Evolutionary conservation across 345 rosid species (phyloP).

Genomic region (Pugionium dolabratum): DNA sequence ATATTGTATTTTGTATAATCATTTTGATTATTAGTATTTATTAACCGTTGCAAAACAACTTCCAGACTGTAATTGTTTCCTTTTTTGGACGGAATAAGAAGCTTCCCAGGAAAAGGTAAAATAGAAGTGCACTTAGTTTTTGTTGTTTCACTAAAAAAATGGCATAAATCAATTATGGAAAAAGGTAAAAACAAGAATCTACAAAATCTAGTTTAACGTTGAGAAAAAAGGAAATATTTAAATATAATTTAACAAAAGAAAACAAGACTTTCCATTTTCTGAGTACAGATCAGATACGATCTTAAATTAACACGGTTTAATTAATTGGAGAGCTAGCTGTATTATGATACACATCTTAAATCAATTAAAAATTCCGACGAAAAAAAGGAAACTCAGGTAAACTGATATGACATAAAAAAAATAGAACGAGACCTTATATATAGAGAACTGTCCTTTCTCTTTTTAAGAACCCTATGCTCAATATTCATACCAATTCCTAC

Average conservation of each 20-base stretch:
- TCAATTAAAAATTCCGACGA: slow-evolving; percentile 1
- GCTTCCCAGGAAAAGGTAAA: too few relatives aligned
- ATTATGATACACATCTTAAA: background rate
- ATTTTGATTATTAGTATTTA: background rate
- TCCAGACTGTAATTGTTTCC: background rate
- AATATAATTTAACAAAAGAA: background rate
- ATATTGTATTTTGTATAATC: too few relatives aligned
- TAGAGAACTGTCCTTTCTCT: too few relatives aligned
- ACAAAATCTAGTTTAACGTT: background rate
- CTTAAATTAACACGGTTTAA: background rate
- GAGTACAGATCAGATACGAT: slow-evolving; percentile 22
- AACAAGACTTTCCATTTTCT: background rate
- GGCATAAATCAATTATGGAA: too few relatives aligned
- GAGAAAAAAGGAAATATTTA: too few relatives aligned
- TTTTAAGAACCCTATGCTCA: slow-evolving; percentile 22
- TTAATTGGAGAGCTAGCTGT: slow-evolving; percentile 36
- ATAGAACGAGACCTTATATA: slow-evolving; percentile 6
- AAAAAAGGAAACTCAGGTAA: slow-evolving; percentile 28
- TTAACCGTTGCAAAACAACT: background rate
- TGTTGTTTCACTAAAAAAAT: background rate
- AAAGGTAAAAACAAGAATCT: background rate
- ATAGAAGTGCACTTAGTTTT: background rate
- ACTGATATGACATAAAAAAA: background rate
- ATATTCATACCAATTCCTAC: slow-evolving; percentile 25
- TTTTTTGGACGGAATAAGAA: background rate